Base-by-base conservation (phyloP, 148 eudicot species). In the Spergularia marina region DNA sequence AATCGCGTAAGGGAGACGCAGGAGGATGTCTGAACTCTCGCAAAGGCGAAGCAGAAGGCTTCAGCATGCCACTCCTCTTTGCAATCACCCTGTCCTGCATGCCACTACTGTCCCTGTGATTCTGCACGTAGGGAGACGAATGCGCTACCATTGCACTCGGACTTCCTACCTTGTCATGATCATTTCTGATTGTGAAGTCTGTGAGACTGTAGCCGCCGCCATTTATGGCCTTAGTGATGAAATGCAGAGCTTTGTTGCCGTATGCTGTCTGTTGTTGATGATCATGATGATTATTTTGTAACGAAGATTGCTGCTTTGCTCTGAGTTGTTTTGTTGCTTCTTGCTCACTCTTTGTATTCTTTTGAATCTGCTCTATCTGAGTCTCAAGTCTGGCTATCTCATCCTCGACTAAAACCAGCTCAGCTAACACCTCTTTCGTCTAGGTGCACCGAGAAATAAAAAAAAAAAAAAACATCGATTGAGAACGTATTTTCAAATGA, bases 211-310 rank as follows among this genome's bases (percentile, higher is more conserved):
- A 88, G 77, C 88, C 86, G 1, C 96, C 98, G 2, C 98, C 97
- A 71, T 86, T 90, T n/a, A 94, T 94, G 54, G 98, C 93, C 77
- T 94, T 94, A 68, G 85, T 91, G 53, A 93, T 93, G 82, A 93
- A 93, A 80, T 91, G 98, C 82, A 93, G 67, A 52, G 92, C 87
- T 83, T 87, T 89, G 17, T 84, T 84, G 49, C 90, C 97, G 36
- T 85, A 91, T 23, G 75, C 80, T 34, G 75, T 63, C 7, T 58
- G 40, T 36, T 53, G 20, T 10, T 63, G 15, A 41, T 55, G 64
- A 55, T 76, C 5, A 55, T 39, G 65, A 44, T 56, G 53, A 10
- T 55, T 58, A 5, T 39, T 40, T 59, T 23, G 67, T 12, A 56
- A 53, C 10, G 47, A 44, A 0, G 40, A 54, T 30, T 13, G 67